These are phyloP conservation scores for Paragyromitra xinjiangensis DNA, from an alignment of 495 filamentous ascomycete species.

Conservation along the genomic window DNA sequence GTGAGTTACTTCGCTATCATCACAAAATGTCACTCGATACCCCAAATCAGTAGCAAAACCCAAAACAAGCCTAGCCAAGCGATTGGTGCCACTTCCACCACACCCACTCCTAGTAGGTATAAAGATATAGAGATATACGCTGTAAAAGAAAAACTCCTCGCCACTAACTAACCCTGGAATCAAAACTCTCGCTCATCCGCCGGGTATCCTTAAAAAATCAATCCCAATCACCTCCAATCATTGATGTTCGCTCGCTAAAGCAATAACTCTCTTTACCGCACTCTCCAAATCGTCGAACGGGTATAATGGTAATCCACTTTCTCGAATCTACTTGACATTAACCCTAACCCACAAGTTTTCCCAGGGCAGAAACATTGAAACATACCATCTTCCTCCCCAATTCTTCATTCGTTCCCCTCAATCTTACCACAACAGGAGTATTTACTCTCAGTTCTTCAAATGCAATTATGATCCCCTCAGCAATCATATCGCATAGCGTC, in stretches of 20 bases:
- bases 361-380: neutral
- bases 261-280: conserved; percentile 77
- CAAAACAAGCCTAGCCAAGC: too few relatives aligned
- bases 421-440: conserved; percentile 82
- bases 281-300: conserved; percentile 85
- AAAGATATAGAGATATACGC: too few relatives aligned
- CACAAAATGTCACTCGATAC: too few relatives aligned
- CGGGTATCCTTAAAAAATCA: neutral
- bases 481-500: conserved; percentile 89
- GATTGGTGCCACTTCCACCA: too few relatives aligned
- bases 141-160: too few relatives aligned
- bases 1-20: too few relatives aligned
- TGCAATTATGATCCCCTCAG: conserved; percentile 78
- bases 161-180: too few relatives aligned
- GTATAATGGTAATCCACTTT: conserved; percentile 75
- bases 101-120: too few relatives aligned
- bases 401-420: conserved; percentile 84
- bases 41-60: too few relatives aligned
- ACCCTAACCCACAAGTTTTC: neutral
- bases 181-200: too few relatives aligned
- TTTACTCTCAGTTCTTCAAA: conserved; percentile 74
- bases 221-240: neutral
- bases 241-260: conserved; percentile 63
- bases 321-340: conserved; percentile 66
- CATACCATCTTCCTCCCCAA: conserved; percentile 75